These are phyloP conservation scores for Fusarium incarnatum DNA, from an alignment of 2,329 filamentous ascomycete genomes.

Conservation along the genomic window DNA sequence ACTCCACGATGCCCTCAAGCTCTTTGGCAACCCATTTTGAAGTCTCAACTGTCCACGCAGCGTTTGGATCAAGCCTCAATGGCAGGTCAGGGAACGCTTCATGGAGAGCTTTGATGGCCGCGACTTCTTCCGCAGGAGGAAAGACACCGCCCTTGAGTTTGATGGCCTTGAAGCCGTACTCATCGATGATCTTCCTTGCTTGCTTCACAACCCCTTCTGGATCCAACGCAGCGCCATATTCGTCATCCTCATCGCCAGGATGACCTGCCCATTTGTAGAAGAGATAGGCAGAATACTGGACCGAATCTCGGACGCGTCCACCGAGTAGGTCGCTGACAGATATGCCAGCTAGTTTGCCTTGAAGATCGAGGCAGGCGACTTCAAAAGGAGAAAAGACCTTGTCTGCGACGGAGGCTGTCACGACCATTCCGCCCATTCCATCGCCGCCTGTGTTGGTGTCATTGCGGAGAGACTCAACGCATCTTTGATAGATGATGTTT, in stretches of 20 bases:
- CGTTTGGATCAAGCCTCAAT: conserved; percentile 54
- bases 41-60: conserved; percentile 55
- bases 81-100: conserved; percentile 53
- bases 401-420: conserved; percentile 54
- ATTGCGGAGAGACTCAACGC: conserved; percentile 77
- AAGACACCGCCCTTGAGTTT: conserved; percentile 59
- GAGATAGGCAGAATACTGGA: conserved; percentile 58
- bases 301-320: conserved; percentile 53
- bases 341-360: conserved; percentile 55
- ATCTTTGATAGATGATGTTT: conserved; percentile 85
- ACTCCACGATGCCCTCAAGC: conserved; percentile 52
- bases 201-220: conserved; percentile 51
- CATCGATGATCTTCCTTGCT: conserved; percentile 53
- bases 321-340: conserved; percentile 56
- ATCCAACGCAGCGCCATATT: conserved; percentile 54
- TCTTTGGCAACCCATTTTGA: conserved; percentile 55
- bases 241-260: conserved; percentile 54
- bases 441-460: conserved; percentile 61
- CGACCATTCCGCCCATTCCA: conserved; percentile 67
- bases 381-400: conserved; percentile 58
- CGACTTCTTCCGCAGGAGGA: conserved; percentile 54
- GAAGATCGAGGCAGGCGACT: conserved; percentile 57
- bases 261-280: conserved; percentile 59
- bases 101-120: conserved; percentile 53
- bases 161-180: conserved; percentile 58